Evolutionary conservation across 441 rosid genomes (phyloP).

Genomic region (Gossypium lobatum): DNA sequence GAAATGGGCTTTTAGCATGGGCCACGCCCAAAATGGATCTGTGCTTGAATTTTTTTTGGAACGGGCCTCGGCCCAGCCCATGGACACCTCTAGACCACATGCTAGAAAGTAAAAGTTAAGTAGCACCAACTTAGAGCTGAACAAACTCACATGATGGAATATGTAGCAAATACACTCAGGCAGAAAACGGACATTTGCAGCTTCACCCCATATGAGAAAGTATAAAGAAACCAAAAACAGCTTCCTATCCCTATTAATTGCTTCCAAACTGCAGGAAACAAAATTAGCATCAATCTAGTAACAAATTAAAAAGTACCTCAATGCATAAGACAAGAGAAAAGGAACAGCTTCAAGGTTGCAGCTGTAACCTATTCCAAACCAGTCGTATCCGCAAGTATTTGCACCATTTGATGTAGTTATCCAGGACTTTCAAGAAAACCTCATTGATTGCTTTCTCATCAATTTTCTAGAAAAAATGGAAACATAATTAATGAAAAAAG

Average conservation of each 20-base stretch:
- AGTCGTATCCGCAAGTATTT: constrained; percentile 75
- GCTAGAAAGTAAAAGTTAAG: not conserved
- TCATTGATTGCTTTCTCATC: constrained; percentile 95
- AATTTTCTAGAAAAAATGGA: constrained; percentile 51
- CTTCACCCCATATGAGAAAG: constrained; percentile 99
- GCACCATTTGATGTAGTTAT: constrained; percentile 98
- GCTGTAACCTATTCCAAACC: constrained; percentile 74
- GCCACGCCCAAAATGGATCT: no score
- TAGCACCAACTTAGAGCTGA: not conserved
- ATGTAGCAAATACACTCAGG: constrained; percentile 98
- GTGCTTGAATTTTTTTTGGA: no score
- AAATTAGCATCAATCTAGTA: constrained; percentile 12
- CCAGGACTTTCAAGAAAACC: constrained; percentile 88
- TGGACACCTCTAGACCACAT: not conserved
- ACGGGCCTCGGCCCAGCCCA: no score
- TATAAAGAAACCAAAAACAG: constrained; percentile 89
- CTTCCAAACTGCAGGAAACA: constrained; percentile 61
- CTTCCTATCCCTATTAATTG: constrained; percentile 87
- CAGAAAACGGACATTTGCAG: constrained; percentile 98
- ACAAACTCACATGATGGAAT: constrained; percentile 82
- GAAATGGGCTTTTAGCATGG: no score
- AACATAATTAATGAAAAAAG: not conserved
- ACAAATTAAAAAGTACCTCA: constrained; percentile 10
- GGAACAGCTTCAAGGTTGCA: constrained; percentile 14
- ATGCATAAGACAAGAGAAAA: constrained; percentile 8